phyloP scores from a whole-genome alignment of 345 rosid species.

The Populus deltoides region DNA sequence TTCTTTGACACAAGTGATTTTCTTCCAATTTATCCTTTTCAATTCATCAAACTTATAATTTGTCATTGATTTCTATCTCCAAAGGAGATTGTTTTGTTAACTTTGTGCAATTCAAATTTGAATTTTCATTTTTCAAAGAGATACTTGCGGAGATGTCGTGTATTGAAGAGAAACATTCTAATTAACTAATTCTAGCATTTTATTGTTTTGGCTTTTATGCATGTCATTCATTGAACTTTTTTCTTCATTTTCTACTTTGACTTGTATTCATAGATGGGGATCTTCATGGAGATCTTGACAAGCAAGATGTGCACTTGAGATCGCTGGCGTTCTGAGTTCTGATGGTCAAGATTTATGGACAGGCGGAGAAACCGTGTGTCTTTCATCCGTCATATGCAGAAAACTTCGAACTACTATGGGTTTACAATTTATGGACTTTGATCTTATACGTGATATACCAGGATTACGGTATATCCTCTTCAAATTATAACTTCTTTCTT shows the following conservation, averaged over 20 bases:
- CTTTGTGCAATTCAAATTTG: not conserved
- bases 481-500: not conserved
- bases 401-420: not conserved
- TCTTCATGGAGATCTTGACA: slow-evolving; percentile 84
- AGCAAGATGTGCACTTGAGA: slow-evolving; percentile 72
- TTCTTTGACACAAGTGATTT: too few species aligned
- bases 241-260: not conserved
- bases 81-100: not conserved
- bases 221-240: not conserved
- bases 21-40: too few species aligned
- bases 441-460: not conserved
- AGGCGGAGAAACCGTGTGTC: slow-evolving; percentile 68
- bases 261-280: slow-evolving; percentile 62
- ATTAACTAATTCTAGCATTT: not conserved
- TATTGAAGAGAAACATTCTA: not conserved
- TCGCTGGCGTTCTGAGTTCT: slow-evolving; percentile 78
- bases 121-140: not conserved
- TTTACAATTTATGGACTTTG: not conserved
- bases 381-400: not conserved
- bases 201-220: not conserved
- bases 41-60: too few species aligned
- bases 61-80: too few species aligned
- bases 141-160: not conserved
- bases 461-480: not conserved
- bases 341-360: slow-evolving; percentile 73